A percentile compares a stretch with the other conserved stretches of the same genome.
phyloP scores from a whole-genome alignment of 2,329 filamentous ascomycete genomes.

The Epichloe sylvatica region DNA sequence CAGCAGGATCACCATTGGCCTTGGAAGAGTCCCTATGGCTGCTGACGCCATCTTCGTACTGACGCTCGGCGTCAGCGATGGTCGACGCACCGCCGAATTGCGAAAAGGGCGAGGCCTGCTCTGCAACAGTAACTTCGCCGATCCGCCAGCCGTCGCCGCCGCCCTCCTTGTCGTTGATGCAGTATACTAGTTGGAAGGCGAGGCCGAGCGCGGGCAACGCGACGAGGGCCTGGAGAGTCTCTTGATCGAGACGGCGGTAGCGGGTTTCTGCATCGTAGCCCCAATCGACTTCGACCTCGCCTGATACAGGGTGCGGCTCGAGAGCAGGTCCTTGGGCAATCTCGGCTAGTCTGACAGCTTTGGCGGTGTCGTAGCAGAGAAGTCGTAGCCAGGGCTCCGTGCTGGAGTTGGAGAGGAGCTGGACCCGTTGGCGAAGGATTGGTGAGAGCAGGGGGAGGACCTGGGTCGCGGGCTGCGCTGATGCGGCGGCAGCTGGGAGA shows the following conservation, averaged over 20 bases:
- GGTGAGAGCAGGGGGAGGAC: conserved; percentile 47
- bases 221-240: conserved; percentile 59
- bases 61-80: conserved; percentile 47
- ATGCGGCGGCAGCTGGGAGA: conserved; percentile 44
- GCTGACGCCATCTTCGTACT: conserved; percentile 25
- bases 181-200: conserved; percentile 55
- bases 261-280: conserved; percentile 47
- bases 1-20: conserved; percentile 7
- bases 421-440: conserved; percentile 51
- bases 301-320: conserved; percentile 69
- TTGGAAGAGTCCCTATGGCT: conserved; percentile 10
- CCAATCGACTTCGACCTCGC: conserved; percentile 64
- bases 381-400: conserved; percentile 60
- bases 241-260: conserved; percentile 57
- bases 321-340: conserved; percentile 48
- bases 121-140: conserved; percentile 50
- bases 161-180: conserved; percentile 48
- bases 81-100: conserved; percentile 35
- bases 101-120: conserved; percentile 42
- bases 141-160: conserved; percentile 55
- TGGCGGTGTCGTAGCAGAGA: conserved; percentile 51
- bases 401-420: conserved; percentile 46
- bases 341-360: conserved; percentile 43
- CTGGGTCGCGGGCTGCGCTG: conserved; percentile 40
- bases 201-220: conserved; percentile 48